Evolutionary conservation across 2,329 filamentous ascomycete species (phyloP).

Genomic region (Colletotrichum plurivorum): DNA sequence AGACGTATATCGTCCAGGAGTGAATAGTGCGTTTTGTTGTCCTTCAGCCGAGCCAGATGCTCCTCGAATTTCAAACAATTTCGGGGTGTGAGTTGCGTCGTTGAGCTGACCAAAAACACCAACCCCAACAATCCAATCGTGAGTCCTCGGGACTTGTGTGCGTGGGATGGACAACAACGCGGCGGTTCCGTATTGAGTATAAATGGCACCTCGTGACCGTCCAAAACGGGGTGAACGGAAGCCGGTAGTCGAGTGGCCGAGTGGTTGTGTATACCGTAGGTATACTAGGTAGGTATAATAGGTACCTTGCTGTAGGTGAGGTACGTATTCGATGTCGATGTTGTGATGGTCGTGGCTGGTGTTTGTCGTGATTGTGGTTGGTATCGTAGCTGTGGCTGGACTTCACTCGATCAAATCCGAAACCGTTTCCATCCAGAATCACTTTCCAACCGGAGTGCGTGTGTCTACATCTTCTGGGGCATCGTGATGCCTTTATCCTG

Average conservation of each 20-base stretch:
- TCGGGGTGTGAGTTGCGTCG: constrained; percentile 1
- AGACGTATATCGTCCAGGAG: too few species aligned
- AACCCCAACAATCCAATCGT: background rate
- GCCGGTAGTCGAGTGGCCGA: too few species aligned
- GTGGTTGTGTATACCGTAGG: too few species aligned
- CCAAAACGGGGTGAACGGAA: constrained; percentile 17
- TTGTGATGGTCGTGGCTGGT: background rate
- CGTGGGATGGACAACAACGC: too few species aligned
- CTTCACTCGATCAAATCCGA: background rate
- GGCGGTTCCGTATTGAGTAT: constrained; percentile 22
- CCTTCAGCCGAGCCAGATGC: too few species aligned
- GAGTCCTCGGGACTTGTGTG: background rate
- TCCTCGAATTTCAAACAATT: constrained; percentile 15
- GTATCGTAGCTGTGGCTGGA: background rate
- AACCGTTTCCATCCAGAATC: constrained; percentile 23
- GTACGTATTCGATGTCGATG: too few species aligned
- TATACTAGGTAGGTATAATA: too few species aligned
- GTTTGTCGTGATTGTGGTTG: background rate
- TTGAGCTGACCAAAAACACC: background rate
- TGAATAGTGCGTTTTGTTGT: too few species aligned
- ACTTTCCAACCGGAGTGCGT: background rate
- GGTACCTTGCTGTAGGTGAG: too few species aligned
- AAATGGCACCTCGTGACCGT: constrained; percentile 38
- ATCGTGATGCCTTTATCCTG: constrained; percentile 41
- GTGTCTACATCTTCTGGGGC: constrained; percentile 19